Conservation (phyloP, 768 basidiomycete species). For the Rhizopogon salebrosus region DNA sequence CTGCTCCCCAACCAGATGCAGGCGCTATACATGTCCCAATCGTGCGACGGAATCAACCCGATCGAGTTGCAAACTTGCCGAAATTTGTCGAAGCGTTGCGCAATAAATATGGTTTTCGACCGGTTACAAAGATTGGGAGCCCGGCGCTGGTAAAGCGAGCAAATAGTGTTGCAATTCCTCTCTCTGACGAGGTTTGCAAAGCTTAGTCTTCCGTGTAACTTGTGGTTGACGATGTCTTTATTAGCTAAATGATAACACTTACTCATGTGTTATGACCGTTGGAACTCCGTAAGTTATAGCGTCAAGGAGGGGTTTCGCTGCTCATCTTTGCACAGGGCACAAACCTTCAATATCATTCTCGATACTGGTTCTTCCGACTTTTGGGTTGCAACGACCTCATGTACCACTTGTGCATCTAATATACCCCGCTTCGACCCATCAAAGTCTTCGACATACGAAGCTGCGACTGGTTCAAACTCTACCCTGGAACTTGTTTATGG, state of each 20-base stretch:
- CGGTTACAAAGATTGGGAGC: neutral
- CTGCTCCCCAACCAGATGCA: conserved; percentile 14
- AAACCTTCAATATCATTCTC: conserved; percentile 72
- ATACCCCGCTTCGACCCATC: conserved; percentile 42
- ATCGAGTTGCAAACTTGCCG: conserved; percentile 30
- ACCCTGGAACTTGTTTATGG: conserved; percentile 54
- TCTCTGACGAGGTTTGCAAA: conserved; percentile 48
- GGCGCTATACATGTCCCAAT: conserved; percentile 42
- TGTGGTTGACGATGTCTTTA: neutral
- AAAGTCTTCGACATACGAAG: conserved; percentile 35
- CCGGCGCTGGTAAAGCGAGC: conserved; percentile 34
- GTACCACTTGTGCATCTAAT: conserved; percentile 33
- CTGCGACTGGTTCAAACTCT: conserved; percentile 7
- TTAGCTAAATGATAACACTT: conserved; percentile 52
- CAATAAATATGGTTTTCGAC: conserved; percentile 40
- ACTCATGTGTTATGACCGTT: conserved; percentile 47
- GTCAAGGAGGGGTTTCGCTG: neutral
- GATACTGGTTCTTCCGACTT: conserved; percentile 94
- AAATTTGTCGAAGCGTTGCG: conserved; percentile 38
- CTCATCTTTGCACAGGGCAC: conserved; percentile 37
- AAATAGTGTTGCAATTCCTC: conserved; percentile 28
- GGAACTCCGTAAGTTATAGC: conserved; percentile 56
- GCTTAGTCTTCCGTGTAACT: neutral
- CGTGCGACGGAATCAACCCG: conserved; percentile 27
- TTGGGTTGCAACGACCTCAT: conserved; percentile 68